Evolutionary conservation across 2,329 filamentous ascomycete species (phyloP).

Genomic region (Cladosporium sp.): DNA sequence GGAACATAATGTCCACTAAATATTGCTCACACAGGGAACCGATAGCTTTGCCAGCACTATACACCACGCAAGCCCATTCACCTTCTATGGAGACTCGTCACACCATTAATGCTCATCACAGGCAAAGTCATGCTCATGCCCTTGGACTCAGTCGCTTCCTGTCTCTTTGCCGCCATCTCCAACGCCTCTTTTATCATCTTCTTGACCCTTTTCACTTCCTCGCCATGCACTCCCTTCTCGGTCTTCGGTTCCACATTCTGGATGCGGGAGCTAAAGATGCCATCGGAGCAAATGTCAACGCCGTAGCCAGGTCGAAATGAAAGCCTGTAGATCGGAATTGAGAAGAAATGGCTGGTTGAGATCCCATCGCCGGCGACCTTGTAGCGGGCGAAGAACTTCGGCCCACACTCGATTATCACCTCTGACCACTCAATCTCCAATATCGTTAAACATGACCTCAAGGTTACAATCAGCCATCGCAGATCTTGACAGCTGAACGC

Average conservation of each 20-base stretch:
- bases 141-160: not conserved
- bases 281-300: slow-evolving; percentile 24
- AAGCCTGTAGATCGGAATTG: slow-evolving; percentile 24
- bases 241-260: slow-evolving; percentile 4
- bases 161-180: slow-evolving; percentile 17
- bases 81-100: not conserved
- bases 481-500: slow-evolving; percentile 19
- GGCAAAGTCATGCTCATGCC: not conserved
- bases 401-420: not conserved
- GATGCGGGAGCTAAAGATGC: slow-evolving; percentile 22
- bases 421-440: not conserved
- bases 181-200: slow-evolving; percentile 19
- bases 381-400: slow-evolving; percentile 16
- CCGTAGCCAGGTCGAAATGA: slow-evolving; percentile 23
- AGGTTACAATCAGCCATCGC: slow-evolving; percentile 22
- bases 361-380: slow-evolving; percentile 14
- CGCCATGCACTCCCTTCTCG: slow-evolving; percentile 20
- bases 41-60: not conserved
- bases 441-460: slow-evolving; percentile 18
- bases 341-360: slow-evolving; percentile 29
- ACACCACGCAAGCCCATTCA: not conserved
- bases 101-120: slow-evolving; percentile 9
- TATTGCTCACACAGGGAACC: no score
- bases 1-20: no score
- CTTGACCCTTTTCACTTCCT: slow-evolving; percentile 23